Percentiles rank a stretch among this genome's conserved stretches.
Conservation (phyloP, 306 rosid species). For the Astragalus glycyphyllos region DNA sequence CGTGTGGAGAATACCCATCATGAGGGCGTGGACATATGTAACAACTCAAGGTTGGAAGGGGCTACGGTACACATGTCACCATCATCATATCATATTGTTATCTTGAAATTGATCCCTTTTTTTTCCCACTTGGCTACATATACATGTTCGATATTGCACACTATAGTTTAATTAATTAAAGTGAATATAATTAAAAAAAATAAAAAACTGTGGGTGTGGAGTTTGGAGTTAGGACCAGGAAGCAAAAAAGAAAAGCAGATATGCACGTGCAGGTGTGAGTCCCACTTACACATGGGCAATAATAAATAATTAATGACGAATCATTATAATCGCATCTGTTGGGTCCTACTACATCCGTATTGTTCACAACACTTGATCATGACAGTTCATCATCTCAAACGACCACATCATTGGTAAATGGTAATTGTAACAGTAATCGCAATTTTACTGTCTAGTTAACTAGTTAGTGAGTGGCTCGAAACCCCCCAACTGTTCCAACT, state of each 20-base stretch:
- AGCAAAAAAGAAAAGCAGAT: constrained; percentile 42
- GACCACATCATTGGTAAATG: constrained; percentile 20
- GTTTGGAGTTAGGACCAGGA: constrained; percentile 45
- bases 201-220: neutral
- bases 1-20: neutral
- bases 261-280: constrained; percentile 81
- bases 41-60: constrained; percentile 12
- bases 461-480: neutral
- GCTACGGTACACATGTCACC: constrained; percentile 36
- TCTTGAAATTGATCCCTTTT: constrained; percentile 15
- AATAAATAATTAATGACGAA: constrained; percentile 50
- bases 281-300: constrained; percentile 85
- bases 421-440: neutral
- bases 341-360: constrained; percentile 61
- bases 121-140: constrained; percentile 41
- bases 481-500: neutral
- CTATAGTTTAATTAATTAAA: neutral
- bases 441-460: too few species aligned
- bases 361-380: constrained; percentile 31
- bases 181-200: neutral
- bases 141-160: neutral
- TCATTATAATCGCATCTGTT: constrained; percentile 48
- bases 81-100: constrained; percentile 39
- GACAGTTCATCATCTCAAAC: constrained; percentile 54
- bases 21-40: constrained; percentile 16